Conservation (phyloP, 768 basidiomycete species). For the Vararia minispora region DNA sequence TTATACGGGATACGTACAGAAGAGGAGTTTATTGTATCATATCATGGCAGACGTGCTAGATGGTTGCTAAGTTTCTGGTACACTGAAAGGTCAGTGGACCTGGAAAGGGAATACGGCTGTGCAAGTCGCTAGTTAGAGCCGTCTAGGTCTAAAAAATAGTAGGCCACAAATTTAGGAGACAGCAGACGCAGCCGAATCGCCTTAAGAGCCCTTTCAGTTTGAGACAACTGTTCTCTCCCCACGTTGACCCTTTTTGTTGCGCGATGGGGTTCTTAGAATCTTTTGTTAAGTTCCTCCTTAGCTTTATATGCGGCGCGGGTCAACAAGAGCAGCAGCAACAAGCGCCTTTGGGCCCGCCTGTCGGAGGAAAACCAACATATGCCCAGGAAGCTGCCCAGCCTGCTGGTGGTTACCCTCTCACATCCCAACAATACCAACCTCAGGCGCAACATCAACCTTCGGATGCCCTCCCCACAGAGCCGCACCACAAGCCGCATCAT, state of each 20-base stretch:
- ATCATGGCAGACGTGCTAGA: too few species aligned
- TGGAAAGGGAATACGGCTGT: too few species aligned
- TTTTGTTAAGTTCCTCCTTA: neutral
- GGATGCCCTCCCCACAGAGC: slow-evolving; percentile 10
- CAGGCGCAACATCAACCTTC: slow-evolving; percentile 9
- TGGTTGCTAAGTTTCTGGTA: too few species aligned
- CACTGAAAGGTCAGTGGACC: too few species aligned
- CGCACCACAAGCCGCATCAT: slow-evolving; percentile 13
- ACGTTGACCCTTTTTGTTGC: neutral
- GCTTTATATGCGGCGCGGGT: slow-evolving; percentile 1
- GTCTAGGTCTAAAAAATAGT: too few species aligned
- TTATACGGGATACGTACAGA: too few species aligned
- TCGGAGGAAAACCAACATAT: neutral
- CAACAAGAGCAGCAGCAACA: slow-evolving; percentile 1
- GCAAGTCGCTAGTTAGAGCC: too few species aligned
- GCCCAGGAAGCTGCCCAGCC: slow-evolving; percentile 10
- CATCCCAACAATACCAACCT: slow-evolving; percentile 3
- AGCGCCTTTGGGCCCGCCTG: neutral
- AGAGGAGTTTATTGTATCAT: too few species aligned
- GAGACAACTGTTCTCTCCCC: neutral
- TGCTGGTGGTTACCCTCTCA: neutral
- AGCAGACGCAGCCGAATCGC: neutral
- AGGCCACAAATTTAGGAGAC: too few species aligned
- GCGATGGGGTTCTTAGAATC: slow-evolving; percentile 1
- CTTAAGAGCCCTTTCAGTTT: neutral